Conservation (phyloP, 1,139 yeast genomes). For the Pichia sorboxylosa region DNA sequence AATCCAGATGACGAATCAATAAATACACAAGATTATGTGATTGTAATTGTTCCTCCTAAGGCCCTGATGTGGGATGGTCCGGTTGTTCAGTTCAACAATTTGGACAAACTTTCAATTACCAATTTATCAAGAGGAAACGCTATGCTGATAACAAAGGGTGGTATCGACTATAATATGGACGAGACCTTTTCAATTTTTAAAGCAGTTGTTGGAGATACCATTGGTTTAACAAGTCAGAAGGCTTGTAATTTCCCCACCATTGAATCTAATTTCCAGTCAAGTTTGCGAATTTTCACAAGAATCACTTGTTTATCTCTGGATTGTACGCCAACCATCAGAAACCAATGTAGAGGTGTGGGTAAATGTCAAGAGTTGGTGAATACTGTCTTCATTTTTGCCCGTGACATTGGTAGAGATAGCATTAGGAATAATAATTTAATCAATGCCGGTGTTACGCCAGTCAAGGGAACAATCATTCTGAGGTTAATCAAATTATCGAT, state of each 20-base stretch:
- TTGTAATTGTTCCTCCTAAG: conserved; percentile 69
- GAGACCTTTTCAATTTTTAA: conserved; percentile 36
- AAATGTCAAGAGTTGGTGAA: conserved; percentile 65
- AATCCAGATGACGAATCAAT: conserved; percentile 22
- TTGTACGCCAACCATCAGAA: conserved; percentile 45
- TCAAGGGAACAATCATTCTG: conserved; percentile 61
- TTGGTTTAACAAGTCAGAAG: conserved; percentile 43
- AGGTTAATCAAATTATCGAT: conserved; percentile 66
- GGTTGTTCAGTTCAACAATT: conserved; percentile 41
- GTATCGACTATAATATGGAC: conserved; percentile 34
- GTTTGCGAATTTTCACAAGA: conserved; percentile 57
- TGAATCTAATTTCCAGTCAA: conserved; percentile 59
- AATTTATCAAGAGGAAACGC: conserved; percentile 58
- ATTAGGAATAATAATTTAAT: conserved; percentile 49
- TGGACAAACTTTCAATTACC: conserved; percentile 22
- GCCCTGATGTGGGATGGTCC: conserved; percentile 90
- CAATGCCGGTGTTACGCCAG: conserved; percentile 19
- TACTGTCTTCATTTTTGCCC: conserved; percentile 64
- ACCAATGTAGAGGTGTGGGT: conserved; percentile 38
- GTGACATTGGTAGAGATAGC: conserved; percentile 74
- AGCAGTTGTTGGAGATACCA: conserved; percentile 42
- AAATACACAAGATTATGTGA: conserved; percentile 39
- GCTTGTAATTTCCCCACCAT: conserved; percentile 66
- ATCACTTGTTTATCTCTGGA: conserved; percentile 60
- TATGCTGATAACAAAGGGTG: conserved; percentile 58